Base-by-base conservation (phyloP, 208 protist species). In the Leishmania turanica region DNA sequence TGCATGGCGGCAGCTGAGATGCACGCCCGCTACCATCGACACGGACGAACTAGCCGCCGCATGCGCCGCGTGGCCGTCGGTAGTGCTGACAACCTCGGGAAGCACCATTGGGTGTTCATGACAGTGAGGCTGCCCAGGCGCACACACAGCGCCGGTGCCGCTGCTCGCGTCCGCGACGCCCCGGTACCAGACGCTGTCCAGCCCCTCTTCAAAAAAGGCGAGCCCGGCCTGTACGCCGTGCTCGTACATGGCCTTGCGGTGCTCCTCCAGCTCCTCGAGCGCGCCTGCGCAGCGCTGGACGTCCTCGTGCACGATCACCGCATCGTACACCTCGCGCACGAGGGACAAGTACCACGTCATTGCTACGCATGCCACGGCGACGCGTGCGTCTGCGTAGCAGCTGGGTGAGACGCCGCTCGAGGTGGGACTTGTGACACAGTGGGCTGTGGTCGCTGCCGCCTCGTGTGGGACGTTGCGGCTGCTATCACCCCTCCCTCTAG, bases 341-440 rank as follows among this genome's bases (percentile, higher is more conserved):
- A 90, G 66, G 15, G 88, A 51, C 27, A 96, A 73, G 68, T 90
- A 89, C 92, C 92, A 96, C 42, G 87, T 73, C 51, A 96, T 69
- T 62, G 92, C 90, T 54, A 94, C 75, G 66, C 87, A 87, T 13
- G 86, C 87, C 0, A 88, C 79, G 62, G 85, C 74, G 45, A 82
- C 73, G 1, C 69, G 82, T 45, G 82, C 75, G 51, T 83, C 79
- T 31, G 24, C 53, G 84, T 53, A 90, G 42, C 86, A 81, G 34
- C 80, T 72, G 9, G 69, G 82, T 80, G 81, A 89, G 45, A 82
- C 69, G 13, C 83, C 78, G 24, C 60, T 54, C 31, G 62, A 78
- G 53, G 17, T 69, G 9, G 75, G 77, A 45, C 82, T 84, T 45
- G 71, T 40, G 19, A 51, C 21, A 54, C 76, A 64, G 47, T 66